Percentiles rank a stretch among this genome's conserved stretches.
Evolutionary conservation across 2,329 filamentous ascomycete species (phyloP).

Genomic region (Curvularia sp.): DNA sequence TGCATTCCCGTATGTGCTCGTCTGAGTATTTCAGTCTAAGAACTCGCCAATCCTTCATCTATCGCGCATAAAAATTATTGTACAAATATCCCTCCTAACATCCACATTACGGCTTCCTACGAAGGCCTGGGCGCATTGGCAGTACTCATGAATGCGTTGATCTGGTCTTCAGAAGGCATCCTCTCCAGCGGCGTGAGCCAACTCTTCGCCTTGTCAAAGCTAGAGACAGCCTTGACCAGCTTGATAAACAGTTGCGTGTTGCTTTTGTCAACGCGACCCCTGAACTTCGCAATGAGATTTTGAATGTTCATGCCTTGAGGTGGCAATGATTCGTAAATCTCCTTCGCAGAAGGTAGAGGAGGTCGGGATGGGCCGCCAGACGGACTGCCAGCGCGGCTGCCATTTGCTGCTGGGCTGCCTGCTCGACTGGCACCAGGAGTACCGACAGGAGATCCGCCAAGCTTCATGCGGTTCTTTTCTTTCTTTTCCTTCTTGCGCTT

Average conservation of each 20-base stretch:
- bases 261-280: constrained; percentile 47
- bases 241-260: constrained; percentile 52
- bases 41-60: background rate
- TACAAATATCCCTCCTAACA: background rate
- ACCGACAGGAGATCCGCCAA: constrained; percentile 62
- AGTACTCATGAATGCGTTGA: constrained; percentile 29
- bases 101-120: constrained; percentile 2
- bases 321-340: constrained; percentile 56
- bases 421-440: constrained; percentile 68
- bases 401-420: constrained; percentile 51
- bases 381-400: constrained; percentile 43
- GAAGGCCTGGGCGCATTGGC: constrained; percentile 20
- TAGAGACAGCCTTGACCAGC: constrained; percentile 52
- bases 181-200: constrained; percentile 41
- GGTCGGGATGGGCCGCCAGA: constrained; percentile 24
- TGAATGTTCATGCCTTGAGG: constrained; percentile 53
- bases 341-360: constrained; percentile 52
- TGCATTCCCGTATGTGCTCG: constrained; percentile 4
- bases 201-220: constrained; percentile 39
- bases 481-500: constrained; percentile 64
- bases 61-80: constrained; percentile 6
- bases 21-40: constrained; percentile 1
- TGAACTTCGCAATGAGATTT: constrained; percentile 52
- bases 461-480: constrained; percentile 64
- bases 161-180: constrained; percentile 42